Conservation (phyloP, 495 filamentous ascomycete genomes). For the Filosporella fistucella region DNA sequence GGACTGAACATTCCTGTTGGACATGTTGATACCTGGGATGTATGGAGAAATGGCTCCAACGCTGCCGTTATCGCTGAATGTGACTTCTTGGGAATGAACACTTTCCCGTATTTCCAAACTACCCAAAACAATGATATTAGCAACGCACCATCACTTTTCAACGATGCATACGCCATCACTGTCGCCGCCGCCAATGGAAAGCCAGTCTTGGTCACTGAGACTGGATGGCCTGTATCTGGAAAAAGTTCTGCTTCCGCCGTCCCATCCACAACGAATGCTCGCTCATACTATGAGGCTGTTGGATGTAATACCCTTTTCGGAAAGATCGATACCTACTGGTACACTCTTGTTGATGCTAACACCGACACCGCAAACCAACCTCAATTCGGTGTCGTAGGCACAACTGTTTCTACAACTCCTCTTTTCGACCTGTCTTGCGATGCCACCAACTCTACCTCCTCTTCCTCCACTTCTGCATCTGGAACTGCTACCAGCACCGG, state of each 20-base stretch:
- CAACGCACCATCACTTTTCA: slow-evolving; percentile 56
- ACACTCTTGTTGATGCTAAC: slow-evolving; percentile 62
- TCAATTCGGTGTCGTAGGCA: slow-evolving; percentile 56
- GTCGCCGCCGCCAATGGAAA: slow-evolving; percentile 53
- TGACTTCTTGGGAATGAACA: slow-evolving; percentile 78
- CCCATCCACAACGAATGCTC: slow-evolving; percentile 59
- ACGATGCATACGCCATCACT: slow-evolving; percentile 57
- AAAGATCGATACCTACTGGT: slow-evolving; percentile 68
- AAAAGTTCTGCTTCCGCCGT: slow-evolving; percentile 52
- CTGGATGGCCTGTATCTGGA: slow-evolving; percentile 77
- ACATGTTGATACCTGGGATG: slow-evolving; percentile 89
- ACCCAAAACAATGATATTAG: slow-evolving; percentile 60
- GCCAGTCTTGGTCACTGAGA: slow-evolving; percentile 84
- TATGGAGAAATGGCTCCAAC: slow-evolving; percentile 72
- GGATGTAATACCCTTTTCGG: slow-evolving; percentile 68
- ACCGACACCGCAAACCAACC: slow-evolving; percentile 48
- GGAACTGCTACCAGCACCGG: too few species aligned
- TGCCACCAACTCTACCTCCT: too few species aligned
- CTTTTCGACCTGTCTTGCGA: slow-evolving; percentile 57
- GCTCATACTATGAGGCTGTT: slow-evolving; percentile 72
- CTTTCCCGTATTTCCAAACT: slow-evolving; percentile 69
- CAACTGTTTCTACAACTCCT: slow-evolving; percentile 37
- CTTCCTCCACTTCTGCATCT: too few species aligned
- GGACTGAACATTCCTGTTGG: slow-evolving; percentile 56
- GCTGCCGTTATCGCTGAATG: slow-evolving; percentile 56